Conservation (phyloP, 1,284 basidiomycete species). For the Ceratobasidium sp. region DNA sequence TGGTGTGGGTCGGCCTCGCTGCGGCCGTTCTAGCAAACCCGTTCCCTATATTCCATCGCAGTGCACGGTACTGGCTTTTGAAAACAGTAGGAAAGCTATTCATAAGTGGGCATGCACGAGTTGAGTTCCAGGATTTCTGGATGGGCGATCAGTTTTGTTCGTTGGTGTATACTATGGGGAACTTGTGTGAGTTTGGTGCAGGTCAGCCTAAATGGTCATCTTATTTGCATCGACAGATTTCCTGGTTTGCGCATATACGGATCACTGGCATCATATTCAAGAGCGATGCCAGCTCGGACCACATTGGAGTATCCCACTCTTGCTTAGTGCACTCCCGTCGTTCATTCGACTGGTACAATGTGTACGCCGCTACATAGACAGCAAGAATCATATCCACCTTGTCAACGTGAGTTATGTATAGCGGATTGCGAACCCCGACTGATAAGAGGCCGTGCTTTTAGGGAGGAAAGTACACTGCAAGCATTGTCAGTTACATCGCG, state of each 20-base stretch:
- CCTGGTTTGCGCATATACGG: constrained; percentile 78
- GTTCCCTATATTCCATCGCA: constrained; percentile 73
- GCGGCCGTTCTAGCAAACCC: constrained; percentile 80
- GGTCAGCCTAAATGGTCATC: not conserved
- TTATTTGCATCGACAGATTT: constrained; percentile 57
- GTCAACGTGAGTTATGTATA: constrained; percentile 76
- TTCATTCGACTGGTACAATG: constrained; percentile 86
- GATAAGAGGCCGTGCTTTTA: constrained; percentile 54
- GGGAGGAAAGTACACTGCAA: constrained; percentile 84
- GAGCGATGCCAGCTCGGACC: constrained; percentile 55
- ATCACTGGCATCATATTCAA: constrained; percentile 68
- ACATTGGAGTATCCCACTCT: constrained; percentile 72
- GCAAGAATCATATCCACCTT: constrained; percentile 79
- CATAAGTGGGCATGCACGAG: constrained; percentile 76
- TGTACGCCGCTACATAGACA: constrained; percentile 87
- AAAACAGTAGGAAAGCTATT: constrained; percentile 72
- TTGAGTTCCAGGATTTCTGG: constrained; percentile 90
- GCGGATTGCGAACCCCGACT: not conserved
- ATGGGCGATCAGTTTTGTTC: constrained; percentile 89
- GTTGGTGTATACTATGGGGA: constrained; percentile 76
- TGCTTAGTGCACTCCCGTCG: constrained; percentile 72
- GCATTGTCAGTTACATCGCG: constrained; percentile 72
- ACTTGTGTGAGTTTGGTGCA: not conserved
- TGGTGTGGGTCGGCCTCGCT: constrained; percentile 83
- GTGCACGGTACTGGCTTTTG: constrained; percentile 85